Evolutionary conservation across 2,329 filamentous ascomycete species (phyloP).

Genomic region (Lasiodiplodia citricola): DNA sequence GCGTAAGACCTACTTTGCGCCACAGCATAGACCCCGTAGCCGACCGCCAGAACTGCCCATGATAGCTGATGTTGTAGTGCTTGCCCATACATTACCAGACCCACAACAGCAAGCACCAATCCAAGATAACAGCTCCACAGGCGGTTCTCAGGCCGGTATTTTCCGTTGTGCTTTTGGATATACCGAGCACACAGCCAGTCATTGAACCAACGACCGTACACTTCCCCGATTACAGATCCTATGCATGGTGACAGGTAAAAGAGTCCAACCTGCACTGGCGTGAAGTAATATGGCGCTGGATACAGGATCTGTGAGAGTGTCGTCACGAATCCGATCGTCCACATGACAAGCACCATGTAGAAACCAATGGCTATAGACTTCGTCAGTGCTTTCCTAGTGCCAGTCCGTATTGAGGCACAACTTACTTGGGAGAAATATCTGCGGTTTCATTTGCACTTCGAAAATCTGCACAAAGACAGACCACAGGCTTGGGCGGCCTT

Average conservation of each 20-base stretch:
- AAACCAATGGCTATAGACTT: conserved; percentile 20
- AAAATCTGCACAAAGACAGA: not conserved
- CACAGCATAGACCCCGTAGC: conserved; percentile 36
- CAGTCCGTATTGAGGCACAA: not conserved
- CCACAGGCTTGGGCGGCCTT: not conserved
- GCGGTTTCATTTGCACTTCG: not conserved
- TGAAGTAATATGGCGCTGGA: conserved; percentile 29
- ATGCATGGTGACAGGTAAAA: conserved; percentile 43
- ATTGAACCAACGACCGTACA: conserved; percentile 45
- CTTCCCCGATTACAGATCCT: conserved; percentile 38
- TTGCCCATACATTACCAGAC: conserved; percentile 41
- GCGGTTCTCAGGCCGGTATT: conserved; percentile 37
- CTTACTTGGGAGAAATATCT: conserved; percentile 15
- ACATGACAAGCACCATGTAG: conserved; percentile 33
- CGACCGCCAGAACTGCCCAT: conserved; percentile 40
- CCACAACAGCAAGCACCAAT: conserved; percentile 38
- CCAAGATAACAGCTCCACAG: conserved; percentile 40
- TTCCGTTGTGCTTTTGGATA: conserved; percentile 34
- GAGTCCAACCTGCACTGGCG: conserved; percentile 33
- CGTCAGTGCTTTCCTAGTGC: not conserved
- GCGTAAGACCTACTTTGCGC: conserved; percentile 18
- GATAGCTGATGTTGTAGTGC: conserved; percentile 40
- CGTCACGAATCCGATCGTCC: conserved; percentile 36
- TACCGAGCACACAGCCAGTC: conserved; percentile 41
- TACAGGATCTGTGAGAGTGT: conserved; percentile 33